phyloP scores from a whole-genome alignment of 441 rosid genomes.

The Pelargonium citronellum region DNA sequence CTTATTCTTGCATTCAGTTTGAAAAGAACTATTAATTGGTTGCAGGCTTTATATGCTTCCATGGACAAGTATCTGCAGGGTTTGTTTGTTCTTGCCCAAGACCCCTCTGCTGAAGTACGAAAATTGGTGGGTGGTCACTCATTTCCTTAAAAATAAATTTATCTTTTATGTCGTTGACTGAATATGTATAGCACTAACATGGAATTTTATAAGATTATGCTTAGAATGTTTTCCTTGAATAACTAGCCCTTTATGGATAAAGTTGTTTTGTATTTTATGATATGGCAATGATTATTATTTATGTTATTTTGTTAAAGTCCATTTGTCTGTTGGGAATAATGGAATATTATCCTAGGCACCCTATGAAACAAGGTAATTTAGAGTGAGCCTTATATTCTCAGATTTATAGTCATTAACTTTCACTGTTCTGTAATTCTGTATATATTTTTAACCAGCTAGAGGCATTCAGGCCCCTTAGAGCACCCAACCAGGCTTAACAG shows the following conservation, averaged over 20 bases:
- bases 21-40: constrained; percentile 14
- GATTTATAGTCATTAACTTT: background rate
- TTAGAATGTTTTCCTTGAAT: background rate
- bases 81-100: constrained; percentile 80
- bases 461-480: background rate
- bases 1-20: background rate
- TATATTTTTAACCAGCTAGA: background rate
- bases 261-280: background rate
- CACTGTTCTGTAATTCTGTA: background rate
- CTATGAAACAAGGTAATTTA: no score
- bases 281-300: background rate
- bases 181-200: background rate
- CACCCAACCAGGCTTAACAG: background rate
- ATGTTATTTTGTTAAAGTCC: background rate
- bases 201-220: background rate
- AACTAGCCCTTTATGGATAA: background rate
- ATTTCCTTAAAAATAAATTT: constrained; percentile 1
- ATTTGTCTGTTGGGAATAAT: background rate
- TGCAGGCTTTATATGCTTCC: constrained; percentile 72
- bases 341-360: background rate
- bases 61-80: constrained; percentile 91
- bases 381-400: background rate
- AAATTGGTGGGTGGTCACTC: constrained; percentile 56
- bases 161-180: background rate
- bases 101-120: constrained; percentile 77